A percentile compares a stretch with the other conserved stretches of the same genome.
Evolutionary conservation across 345 rosid species (phyloP).

Genomic region (Citrus glauca): DNA sequence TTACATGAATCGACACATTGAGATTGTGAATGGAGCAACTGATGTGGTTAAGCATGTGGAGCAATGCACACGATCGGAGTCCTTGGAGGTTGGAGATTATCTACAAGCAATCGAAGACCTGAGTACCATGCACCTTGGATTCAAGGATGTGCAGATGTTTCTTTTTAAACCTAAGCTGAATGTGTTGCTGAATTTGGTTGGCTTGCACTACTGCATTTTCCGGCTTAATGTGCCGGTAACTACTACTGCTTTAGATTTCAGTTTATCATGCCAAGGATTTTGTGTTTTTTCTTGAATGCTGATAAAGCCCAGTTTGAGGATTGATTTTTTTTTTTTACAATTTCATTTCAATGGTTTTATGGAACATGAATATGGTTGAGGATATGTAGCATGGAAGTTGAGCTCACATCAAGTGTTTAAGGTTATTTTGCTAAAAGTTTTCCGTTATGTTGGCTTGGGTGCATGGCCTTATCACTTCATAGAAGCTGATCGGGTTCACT

Average conservation of each 20-base stretch:
- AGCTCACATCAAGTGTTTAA: not conserved
- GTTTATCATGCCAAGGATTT: not conserved
- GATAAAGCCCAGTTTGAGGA: not conserved
- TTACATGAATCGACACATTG: constrained; percentile 34
- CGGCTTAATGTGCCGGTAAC: constrained; percentile 49
- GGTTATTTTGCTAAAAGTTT: not conserved
- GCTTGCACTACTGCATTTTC: constrained; percentile 49
- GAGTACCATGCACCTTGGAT: constrained; percentile 26
- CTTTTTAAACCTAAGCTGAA: constrained; percentile 37
- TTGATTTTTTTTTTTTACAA: not conserved
- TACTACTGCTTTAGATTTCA: not conserved
- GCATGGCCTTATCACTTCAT: not conserved
- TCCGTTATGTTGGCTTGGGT: not conserved
- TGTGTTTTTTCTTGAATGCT: not conserved
- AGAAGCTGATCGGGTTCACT: not conserved
- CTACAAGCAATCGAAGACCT: constrained; percentile 34
- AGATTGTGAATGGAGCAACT: constrained; percentile 29
- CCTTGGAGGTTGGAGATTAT: constrained; percentile 41
- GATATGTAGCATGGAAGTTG: not conserved
- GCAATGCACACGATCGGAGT: constrained; percentile 16
- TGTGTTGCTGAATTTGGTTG: constrained; percentile 50
- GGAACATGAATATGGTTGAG: not conserved
- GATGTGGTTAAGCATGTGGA: constrained; percentile 37
- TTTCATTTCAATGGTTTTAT: not conserved
- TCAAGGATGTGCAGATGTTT: constrained; percentile 45